Evolutionary conservation across 2,329 filamentous ascomycete species (phyloP), one percentile per base, ranked within the genome.

Genomic region (Penicillium sp.): DNA sequence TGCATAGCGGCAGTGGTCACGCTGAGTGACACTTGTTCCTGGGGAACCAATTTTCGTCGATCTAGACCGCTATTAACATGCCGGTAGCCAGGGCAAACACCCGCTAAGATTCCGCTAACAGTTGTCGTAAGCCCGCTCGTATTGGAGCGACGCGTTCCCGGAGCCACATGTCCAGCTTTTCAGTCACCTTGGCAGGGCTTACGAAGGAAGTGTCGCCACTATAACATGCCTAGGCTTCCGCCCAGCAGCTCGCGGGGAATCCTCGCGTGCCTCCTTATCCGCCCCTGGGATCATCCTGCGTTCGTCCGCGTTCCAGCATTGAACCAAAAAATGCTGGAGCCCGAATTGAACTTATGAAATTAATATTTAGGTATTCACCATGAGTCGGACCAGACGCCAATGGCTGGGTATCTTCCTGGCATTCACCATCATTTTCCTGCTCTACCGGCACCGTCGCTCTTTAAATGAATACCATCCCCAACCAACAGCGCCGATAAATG

Each of bases 371-470:
- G 25, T 37, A 23, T 25, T 51, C 29, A 25, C 29, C 47, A 65
- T 65, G 62, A 62, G 31, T 57, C 61, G 61, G 16, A 6, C 44
- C 21, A 54, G 35, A 44, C 62, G 62, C 45, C 62, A 62, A 52
- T 45, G 53, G 25, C 25, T 65, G 19, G 53, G 53, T 23, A 51
- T 43, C 21, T 53, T 57, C 51, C 49, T 65, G 1, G 55, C 46
- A 19, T 26, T 23, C 29, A 39, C 52, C 13, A 7, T 60, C 8
- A n/a, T 63, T n/a, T n/a, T 55, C 14, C n/a, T 63, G 19, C 14
- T 62, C 13, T 63, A 56, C 37, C 54, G 29, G 14, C 48, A 52
- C 35, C 89, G 56, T 81, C 88, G 57, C 13, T 39, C 39, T 4
- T 53, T 27, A 19, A 10, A 25, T 14, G 25, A 29, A 13, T 39